Evolutionary conservation across 257 asterid species (phyloP).

Genomic region (Ligustrum vulgare): DNA sequence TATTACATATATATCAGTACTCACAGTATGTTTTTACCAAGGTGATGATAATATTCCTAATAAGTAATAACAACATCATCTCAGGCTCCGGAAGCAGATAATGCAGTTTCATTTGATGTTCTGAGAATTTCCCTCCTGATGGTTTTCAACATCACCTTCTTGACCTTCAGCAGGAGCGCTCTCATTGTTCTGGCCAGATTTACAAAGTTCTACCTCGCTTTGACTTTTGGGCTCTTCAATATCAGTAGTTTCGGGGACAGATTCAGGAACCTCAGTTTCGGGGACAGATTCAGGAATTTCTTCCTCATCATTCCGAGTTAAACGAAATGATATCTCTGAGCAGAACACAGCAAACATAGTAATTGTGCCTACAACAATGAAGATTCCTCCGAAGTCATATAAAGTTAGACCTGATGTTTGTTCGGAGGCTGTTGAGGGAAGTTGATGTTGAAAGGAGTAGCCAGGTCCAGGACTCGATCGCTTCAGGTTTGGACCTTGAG

Average conservation of each 20-base stretch:
- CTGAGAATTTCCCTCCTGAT: neutral
- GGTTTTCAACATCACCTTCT: neutral
- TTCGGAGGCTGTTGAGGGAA: neutral
- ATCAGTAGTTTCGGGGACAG: neutral
- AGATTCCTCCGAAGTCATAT: slow-evolving; percentile 30
- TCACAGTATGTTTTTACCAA: too few relatives aligned
- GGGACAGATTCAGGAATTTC: neutral
- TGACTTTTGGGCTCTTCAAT: neutral
- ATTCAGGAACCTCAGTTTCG: neutral
- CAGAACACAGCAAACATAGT: slow-evolving; percentile 24
- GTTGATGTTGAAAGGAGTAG: neutral
- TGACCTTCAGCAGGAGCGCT: neutral
- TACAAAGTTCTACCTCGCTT: neutral
- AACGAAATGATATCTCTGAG: neutral
- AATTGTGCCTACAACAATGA: slow-evolving; percentile 20
- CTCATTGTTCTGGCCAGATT: neutral
- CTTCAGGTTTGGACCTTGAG: neutral
- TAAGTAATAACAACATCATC: neutral
- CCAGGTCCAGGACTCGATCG: slow-evolving; percentile 16
- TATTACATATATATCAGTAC: too few relatives aligned
- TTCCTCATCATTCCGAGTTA: neutral
- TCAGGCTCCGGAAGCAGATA: too few relatives aligned
- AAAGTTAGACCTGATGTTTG: neutral
- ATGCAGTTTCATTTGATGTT: neutral
- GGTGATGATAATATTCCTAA: too few relatives aligned